Evolutionary conservation across 2,329 filamentous ascomycete species (phyloP), one percentile per base, ranked within the genome.

Genomic region (Annulohypoxylon truncatum): DNA sequence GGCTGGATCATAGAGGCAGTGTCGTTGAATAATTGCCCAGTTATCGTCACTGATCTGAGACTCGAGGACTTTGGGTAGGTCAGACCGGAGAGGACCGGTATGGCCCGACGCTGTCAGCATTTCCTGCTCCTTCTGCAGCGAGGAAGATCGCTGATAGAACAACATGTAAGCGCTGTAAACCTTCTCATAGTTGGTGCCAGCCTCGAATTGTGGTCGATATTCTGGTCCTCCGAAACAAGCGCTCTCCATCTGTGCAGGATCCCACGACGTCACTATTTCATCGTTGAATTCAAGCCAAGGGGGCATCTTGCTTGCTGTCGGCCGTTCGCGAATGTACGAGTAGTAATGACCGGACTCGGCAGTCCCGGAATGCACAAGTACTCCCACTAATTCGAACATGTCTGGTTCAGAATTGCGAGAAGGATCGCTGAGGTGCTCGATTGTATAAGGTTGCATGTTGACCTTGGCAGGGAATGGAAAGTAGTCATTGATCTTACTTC

Each of bases 261-360:
- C 91, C 83, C 95, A 97, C 1, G 84, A 79, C 15, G 83, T 88
- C 22, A 97, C 94, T 52, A 87, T 84, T n/a, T 93, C 90, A 76
- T 99, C 96, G 72, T 99, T 98, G 79, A 97, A 97, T 75, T 97
- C 93, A 8, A 97, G 85, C 96, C 96, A 99, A 4, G 82, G 80
- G 9, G 81, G 81, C 3, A 77, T 77, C 31, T 80, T 77, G 12
- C 77, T 77, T 18, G 84, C 79, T 13, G 81, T 83, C 18, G 92
- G 89, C 15, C 94, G 87, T 77, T 97, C 92, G 56, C 93, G 91
- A 68, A 96, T 93, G 77, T 94, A 98, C 0, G 95, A 98, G 79
- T 97, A 98, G 80, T 99, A 99, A 77, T 99, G 96, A 0, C 96
- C 96, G 26, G 93, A 95, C 75, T 97, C 93, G 10, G 95, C 94